Base-by-base conservation (phyloP, 1,139 yeast species). In the Petasospora rhodanensis region DNA sequence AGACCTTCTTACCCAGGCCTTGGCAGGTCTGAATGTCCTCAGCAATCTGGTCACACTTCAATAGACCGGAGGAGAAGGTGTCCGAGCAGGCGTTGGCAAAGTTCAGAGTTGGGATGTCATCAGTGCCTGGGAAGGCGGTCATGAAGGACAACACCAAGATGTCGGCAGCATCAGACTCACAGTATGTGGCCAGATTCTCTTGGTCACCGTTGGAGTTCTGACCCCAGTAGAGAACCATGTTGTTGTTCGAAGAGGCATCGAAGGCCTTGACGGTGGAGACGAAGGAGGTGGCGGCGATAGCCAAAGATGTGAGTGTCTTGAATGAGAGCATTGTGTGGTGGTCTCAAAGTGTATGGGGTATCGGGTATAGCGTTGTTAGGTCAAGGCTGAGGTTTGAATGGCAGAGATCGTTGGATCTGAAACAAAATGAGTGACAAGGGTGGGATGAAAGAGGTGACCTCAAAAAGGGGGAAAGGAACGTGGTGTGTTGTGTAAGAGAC, bases 221-320 rank as follows among this genome's bases (percentile, higher is more conserved):
- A 28, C 96, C 96, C 96, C 96, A 87, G 61, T 86, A 86, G 12
- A 84, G 70, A 19, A 80, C 95, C 29, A 85, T 76, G 47, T 83
- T 82, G 29, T 70, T 58, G 34, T 73, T 65, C 21, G 74, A 58
- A 18, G 59, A 38, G 11, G 70, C 61, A 43, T 70, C 66, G 42
- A 73, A 73, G 12, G 70, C 68, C 6, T 35, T 25, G 17, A 35
- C 38, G 22, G 34, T 24, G 30, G 32, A 20, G 14, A 23, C 16
- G 14, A 34, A 19, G 19, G 25, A 29, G 10, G 28, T 6, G 18
- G 22, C 6, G 16, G 32, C 32, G n/a, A 30, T 11, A 21, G 34
- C 38, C 6, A 28, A 13, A 22, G 24, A 22, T 22, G 24, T 11
- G 14, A n/a, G n/a, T n/a, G n/a, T n/a, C n/a, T n/a, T n/a, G n/a